Conservation (phyloP, 257 asterid genomes). For the Fraxinus anomala region DNA sequence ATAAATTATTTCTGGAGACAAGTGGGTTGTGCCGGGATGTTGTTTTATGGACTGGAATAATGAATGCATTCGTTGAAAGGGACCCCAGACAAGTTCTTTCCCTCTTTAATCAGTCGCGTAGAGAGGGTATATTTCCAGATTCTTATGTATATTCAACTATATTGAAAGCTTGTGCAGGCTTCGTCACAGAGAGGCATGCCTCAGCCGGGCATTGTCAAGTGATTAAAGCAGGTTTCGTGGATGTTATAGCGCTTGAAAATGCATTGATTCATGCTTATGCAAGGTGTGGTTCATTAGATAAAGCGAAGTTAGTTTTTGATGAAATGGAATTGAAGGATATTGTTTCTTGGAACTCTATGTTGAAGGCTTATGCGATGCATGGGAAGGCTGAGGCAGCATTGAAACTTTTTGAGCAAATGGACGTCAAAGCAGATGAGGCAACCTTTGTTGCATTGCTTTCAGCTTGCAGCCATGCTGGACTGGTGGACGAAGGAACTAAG, state of each 20-base stretch:
- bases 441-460: constrained; percentile 77
- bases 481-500: constrained; percentile 68
- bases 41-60: constrained; percentile 77
- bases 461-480: constrained; percentile 82
- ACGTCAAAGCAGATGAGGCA: constrained; percentile 59
- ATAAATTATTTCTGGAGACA: constrained; percentile 58
- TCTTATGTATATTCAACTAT: constrained; percentile 55
- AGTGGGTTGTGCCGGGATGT: constrained; percentile 45
- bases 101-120: constrained; percentile 60
- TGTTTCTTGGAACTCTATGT: constrained; percentile 75
- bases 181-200: constrained; percentile 60
- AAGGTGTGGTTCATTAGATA: constrained; percentile 65
- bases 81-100: constrained; percentile 54
- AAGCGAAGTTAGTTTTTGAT: constrained; percentile 55
- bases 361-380: constrained; percentile 81
- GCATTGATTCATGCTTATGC: constrained; percentile 78
- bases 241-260: constrained; percentile 52
- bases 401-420: constrained; percentile 52
- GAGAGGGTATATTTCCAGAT: constrained; percentile 50
- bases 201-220: constrained; percentile 63
- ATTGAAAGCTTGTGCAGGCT: constrained; percentile 75
- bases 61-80: constrained; percentile 56
- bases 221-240: constrained; percentile 46
- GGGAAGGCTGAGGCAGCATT: constrained; percentile 66
- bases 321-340: constrained; percentile 58